These are phyloP conservation scores for Pichia sp. DNA, from an alignment of 1,139 yeast species.

Conservation along the genomic window DNA sequence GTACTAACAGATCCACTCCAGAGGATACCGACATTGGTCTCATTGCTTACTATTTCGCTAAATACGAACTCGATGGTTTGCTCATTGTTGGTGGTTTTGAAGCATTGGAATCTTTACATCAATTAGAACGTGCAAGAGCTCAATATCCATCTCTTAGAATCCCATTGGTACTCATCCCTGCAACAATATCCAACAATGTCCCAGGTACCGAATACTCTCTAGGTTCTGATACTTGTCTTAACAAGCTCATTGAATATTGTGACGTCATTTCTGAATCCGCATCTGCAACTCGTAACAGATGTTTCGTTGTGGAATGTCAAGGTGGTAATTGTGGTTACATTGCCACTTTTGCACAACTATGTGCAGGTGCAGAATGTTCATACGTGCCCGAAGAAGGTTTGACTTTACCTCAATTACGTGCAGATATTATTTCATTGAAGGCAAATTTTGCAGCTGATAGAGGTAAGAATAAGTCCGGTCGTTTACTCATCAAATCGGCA, in stretches of 20 bases:
- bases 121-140: slow-evolving; percentile 54
- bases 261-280: slow-evolving; percentile 77
- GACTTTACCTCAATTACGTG: slow-evolving; percentile 48
- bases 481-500: slow-evolving; percentile 77
- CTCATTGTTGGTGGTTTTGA: slow-evolving; percentile 76
- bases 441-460: slow-evolving; percentile 50
- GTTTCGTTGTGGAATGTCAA: slow-evolving; percentile 77
- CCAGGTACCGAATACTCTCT: slow-evolving; percentile 80
- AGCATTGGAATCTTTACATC: slow-evolving; percentile 63
- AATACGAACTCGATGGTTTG: slow-evolving; percentile 65
- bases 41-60: slow-evolving; percentile 70
- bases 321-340: slow-evolving; percentile 81
- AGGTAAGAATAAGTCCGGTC: slow-evolving; percentile 69
- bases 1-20: slow-evolving; percentile 72
- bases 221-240: slow-evolving; percentile 75
- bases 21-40: slow-evolving; percentile 60
- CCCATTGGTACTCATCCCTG: slow-evolving; percentile 73
- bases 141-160: slow-evolving; percentile 69
- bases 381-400: slow-evolving; percentile 72
- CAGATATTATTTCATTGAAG: slow-evolving; percentile 52
- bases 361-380: slow-evolving; percentile 68
- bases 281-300: slow-evolving; percentile 70
- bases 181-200: slow-evolving; percentile 78
- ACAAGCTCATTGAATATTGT: slow-evolving; percentile 66
- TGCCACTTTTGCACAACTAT: slow-evolving; percentile 62